phyloP scores from a whole-genome alignment of 768 basidiomycete species.

The Chlorophyllum brunneum region DNA sequence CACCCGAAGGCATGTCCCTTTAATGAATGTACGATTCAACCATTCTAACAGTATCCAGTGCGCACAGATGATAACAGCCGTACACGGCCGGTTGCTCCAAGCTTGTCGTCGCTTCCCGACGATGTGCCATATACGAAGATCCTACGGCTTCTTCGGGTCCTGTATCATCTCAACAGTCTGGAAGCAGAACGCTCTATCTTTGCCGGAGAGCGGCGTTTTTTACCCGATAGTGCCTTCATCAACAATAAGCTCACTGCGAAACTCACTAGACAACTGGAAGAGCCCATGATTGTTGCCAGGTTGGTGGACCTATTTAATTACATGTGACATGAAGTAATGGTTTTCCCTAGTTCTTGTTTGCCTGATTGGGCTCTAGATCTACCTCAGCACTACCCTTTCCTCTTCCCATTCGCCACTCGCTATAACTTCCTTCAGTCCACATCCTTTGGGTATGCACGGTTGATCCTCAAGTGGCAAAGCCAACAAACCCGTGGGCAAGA shows the following conservation, averaged over 20 bases:
- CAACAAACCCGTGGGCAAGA: conserved; percentile 80
- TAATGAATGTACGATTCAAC: not conserved
- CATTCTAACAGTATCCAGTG: conserved; percentile 18
- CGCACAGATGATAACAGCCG: conserved; percentile 40
- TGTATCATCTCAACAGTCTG: conserved; percentile 79
- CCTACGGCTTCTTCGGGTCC: conserved; percentile 80
- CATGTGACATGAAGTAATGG: conserved; percentile 5
- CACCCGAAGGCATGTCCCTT: conserved; percentile 51
- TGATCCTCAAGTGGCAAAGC: conserved; percentile 93
- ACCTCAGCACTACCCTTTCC: conserved; percentile 95
- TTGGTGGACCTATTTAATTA: conserved; percentile 28
- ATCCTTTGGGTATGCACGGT: conserved; percentile 93
- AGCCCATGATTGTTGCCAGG: conserved; percentile 99
- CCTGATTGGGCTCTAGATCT: conserved; percentile 98
- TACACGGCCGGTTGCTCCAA: conserved; percentile 56
- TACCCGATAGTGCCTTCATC: conserved; percentile 84
- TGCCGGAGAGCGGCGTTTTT: conserved; percentile 46
- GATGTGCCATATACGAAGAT: conserved; percentile 88
- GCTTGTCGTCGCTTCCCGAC: conserved; percentile 76
- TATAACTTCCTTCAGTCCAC: conserved; percentile 97
- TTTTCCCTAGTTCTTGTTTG: conserved; percentile 70
- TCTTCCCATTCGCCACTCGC: conserved; percentile 97
- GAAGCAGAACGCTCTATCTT: conserved; percentile 59
- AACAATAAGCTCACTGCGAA: conserved; percentile 99
- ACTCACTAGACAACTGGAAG: conserved; percentile 93